Percentiles rank a stretch among this genome's conserved stretches.
These are phyloP conservation scores for Aschersonia sp. DNA, from an alignment of 2,329 filamentous ascomycete genomes.

Conservation along the genomic window DNA sequence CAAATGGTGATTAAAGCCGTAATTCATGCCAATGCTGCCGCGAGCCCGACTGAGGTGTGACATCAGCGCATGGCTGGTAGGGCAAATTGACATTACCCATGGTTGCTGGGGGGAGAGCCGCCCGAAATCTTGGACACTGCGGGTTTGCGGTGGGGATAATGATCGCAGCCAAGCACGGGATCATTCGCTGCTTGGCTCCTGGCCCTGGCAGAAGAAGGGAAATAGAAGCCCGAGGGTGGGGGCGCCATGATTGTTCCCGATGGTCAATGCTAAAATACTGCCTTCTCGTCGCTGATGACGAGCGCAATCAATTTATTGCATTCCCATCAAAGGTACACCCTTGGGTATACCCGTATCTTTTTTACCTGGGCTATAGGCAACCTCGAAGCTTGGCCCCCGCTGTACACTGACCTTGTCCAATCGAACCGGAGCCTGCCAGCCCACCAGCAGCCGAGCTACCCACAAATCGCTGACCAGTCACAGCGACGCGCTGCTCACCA, in stretches of 20 bases:
- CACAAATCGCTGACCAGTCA: neutral
- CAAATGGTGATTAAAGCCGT: neutral
- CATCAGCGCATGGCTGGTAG: neutral
- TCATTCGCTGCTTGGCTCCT: neutral
- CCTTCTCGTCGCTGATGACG: no score
- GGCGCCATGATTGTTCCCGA: neutral
- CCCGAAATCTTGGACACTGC: neutral
- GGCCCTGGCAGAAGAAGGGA: neutral
- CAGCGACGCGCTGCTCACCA: conserved; percentile 9
- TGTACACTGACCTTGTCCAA: no score
- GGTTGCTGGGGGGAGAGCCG: neutral
- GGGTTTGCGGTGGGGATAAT: neutral
- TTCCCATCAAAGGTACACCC: no score
- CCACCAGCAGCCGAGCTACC: no score
- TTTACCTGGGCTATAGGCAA: neutral
- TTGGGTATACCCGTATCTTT: neutral
- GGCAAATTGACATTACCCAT: neutral
- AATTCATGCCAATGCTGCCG: neutral
- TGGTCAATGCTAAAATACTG: no score
- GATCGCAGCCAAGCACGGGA: neutral
- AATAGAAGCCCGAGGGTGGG: neutral
- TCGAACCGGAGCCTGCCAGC: no score
- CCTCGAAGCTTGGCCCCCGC: neutral
- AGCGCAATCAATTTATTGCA: no score
- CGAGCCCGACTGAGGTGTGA: neutral